Percentiles rank a stretch among this genome's conserved stretches.
Evolutionary conservation across 805 yeast species (phyloP).

Genomic region (Jamesozyma hellenica): DNA sequence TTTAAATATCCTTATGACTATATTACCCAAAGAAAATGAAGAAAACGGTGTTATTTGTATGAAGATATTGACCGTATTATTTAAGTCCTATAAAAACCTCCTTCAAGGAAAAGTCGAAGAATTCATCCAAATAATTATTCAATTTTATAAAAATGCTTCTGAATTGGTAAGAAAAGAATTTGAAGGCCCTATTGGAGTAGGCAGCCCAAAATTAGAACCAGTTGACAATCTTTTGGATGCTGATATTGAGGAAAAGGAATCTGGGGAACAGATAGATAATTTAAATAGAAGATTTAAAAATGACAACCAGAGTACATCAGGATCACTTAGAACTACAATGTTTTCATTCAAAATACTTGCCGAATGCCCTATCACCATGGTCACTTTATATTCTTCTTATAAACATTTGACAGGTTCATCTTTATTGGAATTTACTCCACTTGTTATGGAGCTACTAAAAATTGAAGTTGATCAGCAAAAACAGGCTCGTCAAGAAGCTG

Average conservation of each 20-base stretch:
- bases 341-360: conserved; percentile 82
- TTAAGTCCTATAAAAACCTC: conserved; percentile 67
- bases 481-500: conserved; percentile 49
- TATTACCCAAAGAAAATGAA: conserved; percentile 75
- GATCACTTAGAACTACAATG: conserved; percentile 56
- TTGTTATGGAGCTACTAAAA: conserved; percentile 60
- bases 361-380: conserved; percentile 96
- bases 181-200: conserved; percentile 23
- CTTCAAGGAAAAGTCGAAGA: conserved; percentile 64
- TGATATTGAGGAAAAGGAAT: conserved; percentile 3
- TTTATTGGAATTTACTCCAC: conserved; percentile 69
- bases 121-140: conserved; percentile 65
- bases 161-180: conserved; percentile 64
- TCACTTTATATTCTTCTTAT: conserved; percentile 79
- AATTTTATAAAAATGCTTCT: conserved; percentile 72
- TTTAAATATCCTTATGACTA: conserved; percentile 44
- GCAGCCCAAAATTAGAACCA: conserved; percentile 1
- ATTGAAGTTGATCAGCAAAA: conserved; percentile 78
- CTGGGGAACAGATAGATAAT: not conserved
- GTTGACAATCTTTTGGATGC: conserved; percentile 5
- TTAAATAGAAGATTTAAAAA: not conserved
- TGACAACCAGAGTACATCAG: conserved; percentile 12
- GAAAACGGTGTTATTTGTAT: conserved; percentile 89
- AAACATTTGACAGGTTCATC: conserved; percentile 63
- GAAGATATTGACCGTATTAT: conserved; percentile 76